Base-by-base conservation (phyloP, 768 basidiomycete genomes). In the Collybia nuda region DNA sequence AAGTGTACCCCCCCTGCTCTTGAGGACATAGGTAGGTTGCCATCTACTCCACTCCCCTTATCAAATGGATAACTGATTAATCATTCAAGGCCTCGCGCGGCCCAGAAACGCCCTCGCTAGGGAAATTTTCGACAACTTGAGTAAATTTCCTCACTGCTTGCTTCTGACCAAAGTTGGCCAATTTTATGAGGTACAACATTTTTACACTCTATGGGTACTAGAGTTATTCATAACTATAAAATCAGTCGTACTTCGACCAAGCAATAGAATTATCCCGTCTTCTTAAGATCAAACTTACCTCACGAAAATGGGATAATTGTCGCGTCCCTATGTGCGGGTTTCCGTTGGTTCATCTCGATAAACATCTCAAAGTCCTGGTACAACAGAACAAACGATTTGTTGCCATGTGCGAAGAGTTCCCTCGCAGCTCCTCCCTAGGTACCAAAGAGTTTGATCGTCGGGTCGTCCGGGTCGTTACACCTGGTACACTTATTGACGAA, bases 221-320 rank as follows among this genome's bases (percentile, higher is more conserved):
- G 35, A 14, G 12, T 32, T 11, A 14, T 28, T 44, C 28, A 56
- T 60, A 44, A 52, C 45, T 19, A 21, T 19, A 39, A 15, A 21
- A 23, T n/a, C 47, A 98, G 94, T 95, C 95, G 0, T 97, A 97
- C 66, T 98, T 96, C 58, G 87, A 90, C 36, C 95, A 95, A 76
- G 93, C 94, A 6, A 69, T 73, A 12, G 84, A 89, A 52, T 84
- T 98, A 5, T 76, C 93, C 3, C 76, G 74, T 24, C 70, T 94
- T 14, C 77, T 97, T 9, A 83, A 82, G 57, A 93, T 96, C 68
- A 95, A 93, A 59, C 73, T 94, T 19, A 86, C 92, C 2, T 80
- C 82, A 51, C 80, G 86, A 52, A 80, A 80, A 59, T 91, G 88
- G 90, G 80, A 80, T 53, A 83, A 80, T 15, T 72, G 77, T 14